phyloP scores from a whole-genome alignment of 1,284 basidiomycete species.

The Marasmius tenuissimus region DNA sequence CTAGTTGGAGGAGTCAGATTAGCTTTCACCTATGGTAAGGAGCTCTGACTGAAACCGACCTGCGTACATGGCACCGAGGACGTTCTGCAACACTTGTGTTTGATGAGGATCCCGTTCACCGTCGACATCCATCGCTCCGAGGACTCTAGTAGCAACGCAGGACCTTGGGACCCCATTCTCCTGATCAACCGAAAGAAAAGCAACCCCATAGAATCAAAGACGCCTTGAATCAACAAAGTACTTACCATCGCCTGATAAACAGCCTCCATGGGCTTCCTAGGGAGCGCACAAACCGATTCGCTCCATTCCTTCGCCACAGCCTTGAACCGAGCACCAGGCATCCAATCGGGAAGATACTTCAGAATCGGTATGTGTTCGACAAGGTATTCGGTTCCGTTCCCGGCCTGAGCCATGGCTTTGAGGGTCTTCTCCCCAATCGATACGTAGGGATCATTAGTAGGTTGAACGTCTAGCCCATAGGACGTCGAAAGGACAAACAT shows the following conservation, averaged over 20 bases:
- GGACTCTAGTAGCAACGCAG: neutral
- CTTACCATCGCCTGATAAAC: neutral
- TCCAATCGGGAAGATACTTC: conserved; percentile 1
- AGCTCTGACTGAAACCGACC: neutral
- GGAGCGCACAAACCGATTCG: neutral
- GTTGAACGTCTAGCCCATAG: conserved; percentile 2
- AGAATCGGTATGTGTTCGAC: neutral
- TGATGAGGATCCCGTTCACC: neutral
- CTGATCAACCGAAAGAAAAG: neutral
- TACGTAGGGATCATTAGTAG: neutral
- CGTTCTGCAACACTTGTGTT: neutral
- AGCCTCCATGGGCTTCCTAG: neutral
- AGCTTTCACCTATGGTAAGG: neutral
- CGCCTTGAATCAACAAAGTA: neutral
- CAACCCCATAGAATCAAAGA: neutral
- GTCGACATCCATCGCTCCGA: neutral
- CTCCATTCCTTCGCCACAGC: neutral
- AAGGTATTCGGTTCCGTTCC: neutral
- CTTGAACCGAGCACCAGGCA: neutral
- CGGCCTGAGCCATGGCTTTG: neutral
- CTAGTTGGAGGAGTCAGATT: neutral
- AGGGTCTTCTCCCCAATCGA: neutral
- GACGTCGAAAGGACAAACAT: neutral
- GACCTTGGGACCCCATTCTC: neutral
- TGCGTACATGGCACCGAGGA: neutral